Base-by-base conservation (phyloP, 2,329 filamentous ascomycete genomes). In the Aspergillus felis region DNA sequence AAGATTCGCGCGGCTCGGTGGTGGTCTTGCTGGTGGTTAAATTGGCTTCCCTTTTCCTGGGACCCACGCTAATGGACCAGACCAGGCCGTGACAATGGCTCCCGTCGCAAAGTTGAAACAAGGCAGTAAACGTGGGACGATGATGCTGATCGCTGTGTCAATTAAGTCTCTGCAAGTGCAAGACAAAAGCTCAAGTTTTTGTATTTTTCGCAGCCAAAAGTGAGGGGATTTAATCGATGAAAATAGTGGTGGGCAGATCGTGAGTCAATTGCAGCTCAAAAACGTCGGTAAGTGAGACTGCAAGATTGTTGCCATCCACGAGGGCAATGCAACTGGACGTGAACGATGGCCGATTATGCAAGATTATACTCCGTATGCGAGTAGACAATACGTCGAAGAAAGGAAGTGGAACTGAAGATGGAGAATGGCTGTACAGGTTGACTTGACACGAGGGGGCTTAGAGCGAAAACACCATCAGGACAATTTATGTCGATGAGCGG, bases 1-100 rank as follows among this genome's bases (percentile, higher is more conserved):
- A 44, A 55, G 27, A 51, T 32, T 50, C 35, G 54, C 42, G 51
- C 51, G 51, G 57, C 51, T 57, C 54, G 59, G 54, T 24, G 59
- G 42, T 46, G 42, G 42, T 24, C 32, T 38, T 46, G 20, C 42
- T 24, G 42, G 51, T 54, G 56, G 54, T 60, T 57, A 59, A 57
- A 61, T 51, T 32, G 51, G 53, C 54, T 58, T 46, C 42, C 54
- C 57, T 57, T 57, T 55, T 61, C 57, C 59, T 62, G 62, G 59
- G 66, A 68, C 66, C 67, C 66, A 64, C 66, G 64, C 54, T 55
- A 52, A 60, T 52, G 52, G 51, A 62, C 52, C 57, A 53, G 60
- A 35, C 52, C 57, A 53, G 60, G 14, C 32, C 32, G 32, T 38
- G 57, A 63, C 58, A 61, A 66, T 64, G 58, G 63, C 59, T 64